Evolutionary conservation across 129 eudicot genomes (phyloP).

Genomic region (Escallonia rubra): DNA sequence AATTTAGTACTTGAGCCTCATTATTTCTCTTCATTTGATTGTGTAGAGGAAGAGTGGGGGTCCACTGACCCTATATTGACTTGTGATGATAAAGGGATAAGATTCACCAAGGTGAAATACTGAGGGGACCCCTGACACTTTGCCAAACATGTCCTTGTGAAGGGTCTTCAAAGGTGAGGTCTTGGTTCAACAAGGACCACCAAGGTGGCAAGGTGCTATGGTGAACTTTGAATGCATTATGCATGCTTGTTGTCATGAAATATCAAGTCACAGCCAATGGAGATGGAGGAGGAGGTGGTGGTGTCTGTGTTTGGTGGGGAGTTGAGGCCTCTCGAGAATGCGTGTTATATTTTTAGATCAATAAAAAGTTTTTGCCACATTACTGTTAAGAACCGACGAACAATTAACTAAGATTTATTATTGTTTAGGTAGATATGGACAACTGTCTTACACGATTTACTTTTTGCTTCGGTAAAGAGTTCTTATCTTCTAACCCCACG

Average conservation of each 20-base stretch:
- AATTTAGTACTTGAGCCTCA: neutral
- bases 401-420: no score
- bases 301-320: no score
- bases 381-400: no score
- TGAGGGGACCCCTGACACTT: slow-evolving; percentile 12
- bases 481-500: no score
- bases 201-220: neutral
- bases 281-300: no score
- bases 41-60: neutral
- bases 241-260: no score
- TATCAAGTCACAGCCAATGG: neutral
- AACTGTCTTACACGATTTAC: no score
- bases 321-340: no score
- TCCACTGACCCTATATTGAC: neutral
- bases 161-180: neutral
- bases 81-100: slow-evolving; percentile 3
- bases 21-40: neutral
- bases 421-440: no score
- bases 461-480: no score
- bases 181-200: neutral
- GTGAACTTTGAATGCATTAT: neutral
- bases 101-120: neutral
- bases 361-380: no score
- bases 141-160: slow-evolving; percentile 7
- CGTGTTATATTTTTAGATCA: no score